Percentiles rank a stretch among this genome's conserved stretches.
Evolutionary conservation across 1,284 basidiomycete genomes (phyloP).

Genomic region (Xerocomus nothofagi): DNA sequence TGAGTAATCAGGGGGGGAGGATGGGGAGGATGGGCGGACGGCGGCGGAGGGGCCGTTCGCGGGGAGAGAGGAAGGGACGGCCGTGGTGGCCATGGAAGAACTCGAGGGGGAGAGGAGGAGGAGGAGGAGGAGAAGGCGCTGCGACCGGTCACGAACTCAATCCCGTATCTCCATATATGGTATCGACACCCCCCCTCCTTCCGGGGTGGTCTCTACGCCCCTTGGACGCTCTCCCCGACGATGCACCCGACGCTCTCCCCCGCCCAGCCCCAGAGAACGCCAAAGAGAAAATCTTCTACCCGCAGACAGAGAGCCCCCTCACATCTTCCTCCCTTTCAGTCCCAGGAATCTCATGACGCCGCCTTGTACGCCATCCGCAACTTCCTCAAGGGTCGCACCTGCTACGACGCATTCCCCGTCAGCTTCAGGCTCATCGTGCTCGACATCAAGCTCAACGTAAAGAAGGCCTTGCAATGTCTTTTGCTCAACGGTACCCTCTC

Average conservation of each 20-base stretch:
- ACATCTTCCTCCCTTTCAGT: slow-evolving; percentile 54
- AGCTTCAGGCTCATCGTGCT: slow-evolving; percentile 96
- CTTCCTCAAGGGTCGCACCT: slow-evolving; percentile 83
- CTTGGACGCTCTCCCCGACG: slow-evolving; percentile 12
- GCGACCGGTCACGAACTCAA: slow-evolving; percentile 21
- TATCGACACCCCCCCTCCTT: slow-evolving; percentile 13
- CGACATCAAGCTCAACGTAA: slow-evolving; percentile 92
- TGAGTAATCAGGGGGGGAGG: slow-evolving; percentile 19
- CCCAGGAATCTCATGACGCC: slow-evolving; percentile 66
- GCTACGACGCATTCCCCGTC: slow-evolving; percentile 96
- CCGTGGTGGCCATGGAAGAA: slow-evolving; percentile 16
- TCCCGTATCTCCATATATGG: slow-evolving; percentile 15
- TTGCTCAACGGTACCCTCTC: slow-evolving; percentile 75
- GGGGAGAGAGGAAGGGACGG: not conserved
- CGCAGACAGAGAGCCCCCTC: slow-evolving; percentile 56
- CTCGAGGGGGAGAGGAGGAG: not conserved
- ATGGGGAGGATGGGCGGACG: slow-evolving; percentile 21
- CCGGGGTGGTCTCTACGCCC: slow-evolving; percentile 11
- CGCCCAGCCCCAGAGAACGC: slow-evolving; percentile 19
- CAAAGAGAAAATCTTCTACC: slow-evolving; percentile 42
- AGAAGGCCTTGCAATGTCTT: slow-evolving; percentile 89
- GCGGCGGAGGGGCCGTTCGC: slow-evolving; percentile 34
- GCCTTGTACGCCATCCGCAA: slow-evolving; percentile 78
- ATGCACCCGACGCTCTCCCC: slow-evolving; percentile 46
- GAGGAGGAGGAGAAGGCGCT: not conserved